Base-by-base conservation (phyloP, 75 land plant species). In the Sequoiadendron giganteum region DNA sequence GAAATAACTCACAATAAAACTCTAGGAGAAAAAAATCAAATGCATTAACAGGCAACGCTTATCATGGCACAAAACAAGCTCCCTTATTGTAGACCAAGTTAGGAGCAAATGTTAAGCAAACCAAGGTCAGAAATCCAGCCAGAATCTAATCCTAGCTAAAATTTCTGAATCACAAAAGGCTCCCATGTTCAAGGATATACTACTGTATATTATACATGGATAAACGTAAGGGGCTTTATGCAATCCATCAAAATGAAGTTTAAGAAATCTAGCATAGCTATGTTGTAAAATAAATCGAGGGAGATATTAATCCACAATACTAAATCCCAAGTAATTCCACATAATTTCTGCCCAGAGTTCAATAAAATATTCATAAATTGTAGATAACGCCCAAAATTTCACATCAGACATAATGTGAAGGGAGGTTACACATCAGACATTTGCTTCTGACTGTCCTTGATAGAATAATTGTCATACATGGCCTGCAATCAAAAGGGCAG, bases 391-490 rank as follows among this genome's bases (percentile, higher is more conserved):
- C 13, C 47, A 82, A 82, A 82, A 82, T 11, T 47, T 82, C 83
- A 82, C 34, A 47, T 82, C 49, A 47, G 84, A 45, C 84, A 82
- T 10, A 19, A 40, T 42, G 28, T 18, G 18, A 39, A 11, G 54
- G 77, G 15, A 45, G 84, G 52, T 11, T 82, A 47, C 30, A 82
- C 49, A 82, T 82, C 52, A 47, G 43, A 10, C 47, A n/a, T 82
- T 47, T n/a, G 32, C 84, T 82, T 82, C n/a, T 45, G 83, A 45
- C 48, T 38, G n/a, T 45, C 34, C 83, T 80, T 43, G n/a, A 80
- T 21, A 80, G 11, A 80, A 19, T 21, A 43, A 21, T 43, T 49
- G n/a, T 47, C 52, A 40, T 82, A 42, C 49, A 45, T 47, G 11
- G 52, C 52, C 47, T 28, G 52, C 84, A 82, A 82, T 43, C 10